Base-by-base conservation (phyloP, 2,329 filamentous ascomycete genomes). In the Xylaria sp. region DNA sequence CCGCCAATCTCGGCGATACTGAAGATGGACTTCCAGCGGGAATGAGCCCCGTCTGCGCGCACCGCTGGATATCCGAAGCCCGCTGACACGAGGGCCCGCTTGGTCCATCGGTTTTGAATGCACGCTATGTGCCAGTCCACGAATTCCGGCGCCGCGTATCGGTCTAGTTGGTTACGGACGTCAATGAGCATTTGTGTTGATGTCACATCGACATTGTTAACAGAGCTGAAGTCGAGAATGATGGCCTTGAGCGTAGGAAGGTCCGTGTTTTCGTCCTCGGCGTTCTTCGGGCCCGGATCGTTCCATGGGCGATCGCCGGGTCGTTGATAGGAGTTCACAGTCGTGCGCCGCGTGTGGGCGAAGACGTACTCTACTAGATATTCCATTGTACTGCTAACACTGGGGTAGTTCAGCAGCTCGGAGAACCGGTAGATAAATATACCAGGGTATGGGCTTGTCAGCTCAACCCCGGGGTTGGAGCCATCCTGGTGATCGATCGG, bases 111-210 rank as follows among this genome's bases (percentile, higher is more conserved):
- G 84, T 96, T 98, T 82, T 91, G 94, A 82, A 98, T 92, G 81
- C 90, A 92, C n/a, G 94, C 93, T 71, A 98, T 91, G 81, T 98
- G 96, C 94, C 95, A 98, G 79, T 98, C 93, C 4, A 98, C 94
- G 2, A 86, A 85, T 23, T 94, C 90, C 0, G 95, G 95, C 0
- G 91, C 81, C 0, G 93, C 88, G 78, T 97, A 97, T 23, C 90
- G 86, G 79, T 98, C 95, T 29, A 98, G 89, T 78, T 98, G 94
- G 79, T 97, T 97, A 75, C 95, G 93, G 0, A 98, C 92, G 75
- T 98, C 96, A 75, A 98, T 97, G 47, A 98, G 85, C 74, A 93
- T 91, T 81, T 98, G 96, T 1, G 98, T 88, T 0, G 93, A 97
- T 0, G 96, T 98, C 68, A 97, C 90, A 76, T 98, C 96, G 67